A percentile compares a stretch with the other conserved stretches of the same genome.
Evolutionary conservation across 768 basidiomycete species (phyloP).

Genomic region (Suillus ampliporus): DNA sequence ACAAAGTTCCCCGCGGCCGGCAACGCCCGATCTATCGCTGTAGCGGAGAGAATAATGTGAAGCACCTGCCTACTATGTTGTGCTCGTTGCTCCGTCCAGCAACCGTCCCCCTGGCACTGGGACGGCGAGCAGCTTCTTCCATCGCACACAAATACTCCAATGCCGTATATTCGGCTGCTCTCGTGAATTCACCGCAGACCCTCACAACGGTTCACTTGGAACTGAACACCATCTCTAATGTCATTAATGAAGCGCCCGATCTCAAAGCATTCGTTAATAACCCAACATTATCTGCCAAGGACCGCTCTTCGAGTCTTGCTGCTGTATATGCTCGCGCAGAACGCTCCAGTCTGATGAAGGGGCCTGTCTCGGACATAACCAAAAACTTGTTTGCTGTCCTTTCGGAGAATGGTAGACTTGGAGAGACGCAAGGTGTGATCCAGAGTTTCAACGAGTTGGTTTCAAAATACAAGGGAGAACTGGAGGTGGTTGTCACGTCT

Average conservation of each 20-base stretch:
- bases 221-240: conserved; percentile 69
- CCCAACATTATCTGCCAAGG: conserved; percentile 86
- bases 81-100: conserved; percentile 58
- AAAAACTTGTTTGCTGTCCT: conserved; percentile 79
- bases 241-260: conserved; percentile 70
- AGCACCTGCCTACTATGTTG: conserved; percentile 45
- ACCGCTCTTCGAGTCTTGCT: conserved; percentile 71
- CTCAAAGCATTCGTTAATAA: conserved; percentile 79
- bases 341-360: conserved; percentile 61
- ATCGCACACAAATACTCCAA: conserved; percentile 86
- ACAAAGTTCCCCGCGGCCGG: too few species aligned
- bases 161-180: conserved; percentile 79
- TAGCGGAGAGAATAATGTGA: too few species aligned
- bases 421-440: conserved; percentile 84
- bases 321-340: conserved; percentile 72
- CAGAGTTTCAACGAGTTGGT: conserved; percentile 92
- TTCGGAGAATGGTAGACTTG: conserved; percentile 91
- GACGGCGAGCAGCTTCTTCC: conserved; percentile 73
- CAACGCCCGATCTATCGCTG: too few species aligned
- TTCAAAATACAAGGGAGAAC: conserved; percentile 88
- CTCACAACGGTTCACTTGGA: conserved; percentile 89
- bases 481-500: conserved; percentile 91
- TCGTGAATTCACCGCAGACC: conserved; percentile 79
- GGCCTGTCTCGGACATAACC: conserved; percentile 78
- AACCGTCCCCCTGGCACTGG: conserved; percentile 50